Base-by-base conservation (phyloP, 1,139 yeast genomes). In the Suhomyces bokatorum region DNA sequence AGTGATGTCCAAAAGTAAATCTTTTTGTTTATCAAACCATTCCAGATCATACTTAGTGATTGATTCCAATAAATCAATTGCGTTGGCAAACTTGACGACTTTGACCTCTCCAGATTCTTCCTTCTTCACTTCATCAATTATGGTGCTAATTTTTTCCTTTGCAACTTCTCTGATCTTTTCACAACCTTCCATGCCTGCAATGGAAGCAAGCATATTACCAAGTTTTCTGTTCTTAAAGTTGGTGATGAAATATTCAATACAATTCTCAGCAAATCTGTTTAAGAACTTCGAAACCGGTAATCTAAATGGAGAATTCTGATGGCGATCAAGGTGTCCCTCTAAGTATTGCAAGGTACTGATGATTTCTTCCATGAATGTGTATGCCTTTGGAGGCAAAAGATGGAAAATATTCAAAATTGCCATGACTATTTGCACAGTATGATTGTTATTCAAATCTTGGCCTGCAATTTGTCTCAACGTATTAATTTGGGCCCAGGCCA, bases 401-500 rank as follows among this genome's bases (percentile, higher is more conserved):
- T 95, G 97, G 71, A 93, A 95, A 40, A 95, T 88, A 54, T 93
- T 90, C 57, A 95, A 74, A 45, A 95, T 89, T 0, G 97, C 96
- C 57, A 86, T 88, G 35, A 93, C 91, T 31, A 93, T 85, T 59
- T 87, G 87, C 13, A 89, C 85, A 0, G 91, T 86, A 40, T 85
- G 86, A 49, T 88, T 88, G 50, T 84, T 87, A 35, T 84, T 89
- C 48, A 89, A 73, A 44, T 85, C 91, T 55, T 83, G 87, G 24
- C 82, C 79, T 0, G 96, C 83, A 43, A 85, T 78, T 52, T 80
- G 80, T 41, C 87, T 80, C 40, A 95, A 67, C 1, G 87, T 81
- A 38, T 80, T 79, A 7, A 95, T 89, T 54, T 89, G 95, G 0
- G 98, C 97, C 97, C 97, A 91, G 0, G 97, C 97, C 78, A 85